Conservation (phyloP, 768 basidiomycete species). For the Lactifluus hygrophoroides region DNA sequence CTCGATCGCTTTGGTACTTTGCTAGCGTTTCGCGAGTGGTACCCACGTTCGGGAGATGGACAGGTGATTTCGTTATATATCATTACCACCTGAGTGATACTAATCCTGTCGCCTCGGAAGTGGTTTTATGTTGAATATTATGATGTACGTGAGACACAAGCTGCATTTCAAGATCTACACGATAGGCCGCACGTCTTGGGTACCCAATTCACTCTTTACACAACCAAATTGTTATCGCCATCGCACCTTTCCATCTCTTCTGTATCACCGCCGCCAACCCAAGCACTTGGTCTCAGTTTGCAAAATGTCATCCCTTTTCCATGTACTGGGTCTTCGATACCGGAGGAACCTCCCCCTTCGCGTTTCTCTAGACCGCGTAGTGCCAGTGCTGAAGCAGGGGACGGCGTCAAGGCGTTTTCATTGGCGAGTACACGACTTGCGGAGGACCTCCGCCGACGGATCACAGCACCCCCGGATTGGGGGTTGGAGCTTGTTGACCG, state of each 20-base stretch:
- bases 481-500: constrained; percentile 9
- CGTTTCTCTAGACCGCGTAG: constrained; percentile 17
- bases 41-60: constrained; percentile 12
- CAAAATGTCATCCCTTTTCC: constrained; percentile 18
- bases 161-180: constrained; percentile 44
- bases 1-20: constrained; percentile 17
- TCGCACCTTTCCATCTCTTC: neutral
- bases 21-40: constrained; percentile 15
- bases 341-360: neutral
- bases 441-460: constrained; percentile 16
- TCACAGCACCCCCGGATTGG: constrained; percentile 13
- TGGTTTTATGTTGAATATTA: constrained; percentile 59
- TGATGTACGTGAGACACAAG: constrained; percentile 50
- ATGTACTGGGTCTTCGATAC: neutral
- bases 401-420: constrained; percentile 21
- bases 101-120: constrained; percentile 17
- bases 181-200: constrained; percentile 24
- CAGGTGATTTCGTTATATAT: constrained; percentile 12
- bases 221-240: constrained; percentile 6
- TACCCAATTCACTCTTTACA: constrained; percentile 15
- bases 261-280: neutral
- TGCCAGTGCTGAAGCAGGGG: constrained; percentile 20
- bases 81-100: neutral
- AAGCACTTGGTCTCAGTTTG: neutral
- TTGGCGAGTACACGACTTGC: constrained; percentile 13